Conservation (phyloP, 768 basidiomycete genomes). For the Suillus fuscotomentosus region DNA sequence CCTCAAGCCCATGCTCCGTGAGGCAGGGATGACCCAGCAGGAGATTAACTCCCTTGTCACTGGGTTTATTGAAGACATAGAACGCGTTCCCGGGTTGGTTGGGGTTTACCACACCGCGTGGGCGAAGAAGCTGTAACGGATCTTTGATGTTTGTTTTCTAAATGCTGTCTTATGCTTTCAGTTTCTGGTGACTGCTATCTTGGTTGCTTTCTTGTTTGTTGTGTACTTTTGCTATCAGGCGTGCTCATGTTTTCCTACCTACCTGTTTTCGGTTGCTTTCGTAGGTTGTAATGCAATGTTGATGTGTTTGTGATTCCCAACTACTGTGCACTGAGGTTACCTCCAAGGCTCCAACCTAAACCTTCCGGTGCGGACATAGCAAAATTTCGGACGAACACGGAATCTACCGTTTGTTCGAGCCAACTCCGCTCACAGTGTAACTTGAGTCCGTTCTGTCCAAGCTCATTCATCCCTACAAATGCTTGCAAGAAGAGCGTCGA, state of each 20-base stretch:
- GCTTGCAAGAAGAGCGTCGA: conserved; percentile 63
- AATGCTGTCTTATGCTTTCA: conserved; percentile 2
- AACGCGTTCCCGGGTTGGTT: conserved; percentile 45
- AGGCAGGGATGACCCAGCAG: conserved; percentile 32
- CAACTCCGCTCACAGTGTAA: conserved; percentile 24
- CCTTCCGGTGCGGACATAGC: conserved; percentile 2
- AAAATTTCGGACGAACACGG: conserved; percentile 26
- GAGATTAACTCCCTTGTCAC: conserved; percentile 39
- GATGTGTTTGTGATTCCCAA: not conserved
- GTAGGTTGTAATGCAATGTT: not conserved
- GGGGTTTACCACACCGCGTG: conserved; percentile 49
- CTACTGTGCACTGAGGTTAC: not conserved
- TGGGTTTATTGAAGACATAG: conserved; percentile 47
- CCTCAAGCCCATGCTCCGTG: conserved; percentile 44
- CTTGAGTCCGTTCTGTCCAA: conserved; percentile 10
- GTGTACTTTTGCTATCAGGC: not conserved
- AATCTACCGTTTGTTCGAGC: conserved; percentile 14
- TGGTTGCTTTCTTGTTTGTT: not conserved
- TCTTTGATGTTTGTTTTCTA: not conserved
- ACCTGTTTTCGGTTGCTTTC: not conserved
- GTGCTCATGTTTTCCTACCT: not conserved
- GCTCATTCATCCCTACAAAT: conserved; percentile 40
- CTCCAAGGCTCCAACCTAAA: not conserved
- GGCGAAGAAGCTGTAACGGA: conserved; percentile 31
- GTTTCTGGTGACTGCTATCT: not conserved